These are phyloP conservation scores for Carex myosuroides DNA, from an alignment of 176 grass and related monocot genomes.

Conservation along the genomic window DNA sequence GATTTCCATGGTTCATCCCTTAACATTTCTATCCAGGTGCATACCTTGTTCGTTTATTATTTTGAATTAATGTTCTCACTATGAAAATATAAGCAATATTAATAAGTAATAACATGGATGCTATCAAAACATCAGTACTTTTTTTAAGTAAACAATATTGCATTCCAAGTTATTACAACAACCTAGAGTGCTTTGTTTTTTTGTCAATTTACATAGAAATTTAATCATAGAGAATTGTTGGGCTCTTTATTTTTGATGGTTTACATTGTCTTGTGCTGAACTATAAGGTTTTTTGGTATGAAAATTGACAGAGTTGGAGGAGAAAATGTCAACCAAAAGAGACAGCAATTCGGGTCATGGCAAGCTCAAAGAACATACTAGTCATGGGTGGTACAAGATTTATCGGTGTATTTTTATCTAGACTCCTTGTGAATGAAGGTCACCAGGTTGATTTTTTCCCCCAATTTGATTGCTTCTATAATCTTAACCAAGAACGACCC, in stretches of 20 bases:
- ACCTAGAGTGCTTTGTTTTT: not conserved
- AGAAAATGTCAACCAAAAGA: slow-evolving; percentile 46
- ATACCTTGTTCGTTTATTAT: not conserved
- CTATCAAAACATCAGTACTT: not conserved
- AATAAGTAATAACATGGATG: not conserved
- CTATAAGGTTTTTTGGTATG: not conserved
- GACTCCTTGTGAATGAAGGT: slow-evolving; percentile 76
- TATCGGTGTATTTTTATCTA: slow-evolving; percentile 80
- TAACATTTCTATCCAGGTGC: slow-evolving; percentile 51
- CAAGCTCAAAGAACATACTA: slow-evolving; percentile 84
- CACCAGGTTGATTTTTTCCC: slow-evolving; percentile 49
- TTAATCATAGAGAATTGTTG: not conserved
- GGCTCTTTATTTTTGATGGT: not conserved
- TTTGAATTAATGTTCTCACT: not conserved
- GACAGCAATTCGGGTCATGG: slow-evolving; percentile 43
- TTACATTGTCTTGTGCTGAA: not conserved
- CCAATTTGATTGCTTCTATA: not conserved
- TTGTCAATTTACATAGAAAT: not conserved
- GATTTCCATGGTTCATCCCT: slow-evolving; percentile 55
- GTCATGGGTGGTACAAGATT: slow-evolving; percentile 96
- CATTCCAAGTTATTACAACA: not conserved
- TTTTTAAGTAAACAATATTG: not conserved
- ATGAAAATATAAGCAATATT: not conserved
- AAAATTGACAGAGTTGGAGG: slow-evolving; percentile 50
- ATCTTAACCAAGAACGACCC: not conserved